Evolutionary conservation across 2,329 filamentous ascomycete species (phyloP).

Genomic region (Aspergillus vadensis): DNA sequence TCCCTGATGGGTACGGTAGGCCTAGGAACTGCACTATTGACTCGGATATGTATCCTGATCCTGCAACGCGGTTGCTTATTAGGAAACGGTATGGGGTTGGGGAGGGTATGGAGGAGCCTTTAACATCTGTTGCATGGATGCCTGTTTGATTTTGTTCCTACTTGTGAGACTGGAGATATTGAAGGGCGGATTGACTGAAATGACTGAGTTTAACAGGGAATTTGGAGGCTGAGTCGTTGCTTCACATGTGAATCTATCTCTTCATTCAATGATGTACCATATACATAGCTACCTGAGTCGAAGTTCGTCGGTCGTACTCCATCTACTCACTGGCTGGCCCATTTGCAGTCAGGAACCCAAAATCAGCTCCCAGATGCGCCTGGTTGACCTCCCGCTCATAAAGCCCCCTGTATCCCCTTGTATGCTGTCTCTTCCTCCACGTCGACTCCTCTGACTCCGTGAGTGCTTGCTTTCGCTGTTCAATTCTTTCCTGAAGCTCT

Average conservation of each 20-base stretch:
- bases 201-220: too few species aligned
- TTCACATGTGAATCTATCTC: too few species aligned
- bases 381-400: slow-evolving; percentile 48
- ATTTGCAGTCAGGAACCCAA: slow-evolving; percentile 37
- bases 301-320: too few species aligned
- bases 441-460: background rate
- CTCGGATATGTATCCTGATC: background rate
- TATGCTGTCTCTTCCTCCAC: slow-evolving; percentile 27
- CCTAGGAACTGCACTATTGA: background rate
- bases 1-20: background rate
- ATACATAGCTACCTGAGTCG: too few species aligned
- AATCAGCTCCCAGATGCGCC: slow-evolving; percentile 44
- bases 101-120: background rate
- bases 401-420: slow-evolving; percentile 42
- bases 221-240: too few species aligned
- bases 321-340: slow-evolving; percentile 12
- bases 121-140: too few species aligned
- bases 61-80: background rate
- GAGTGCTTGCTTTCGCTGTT: background rate
- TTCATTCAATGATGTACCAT: too few species aligned
- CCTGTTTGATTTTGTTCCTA: too few species aligned
- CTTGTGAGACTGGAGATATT: too few species aligned
- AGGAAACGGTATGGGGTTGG: background rate
- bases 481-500: slow-evolving; percentile 43
- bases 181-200: too few species aligned